Conservation (phyloP, 129 eudicot genomes). For the Pulicaria dysenterica region DNA sequence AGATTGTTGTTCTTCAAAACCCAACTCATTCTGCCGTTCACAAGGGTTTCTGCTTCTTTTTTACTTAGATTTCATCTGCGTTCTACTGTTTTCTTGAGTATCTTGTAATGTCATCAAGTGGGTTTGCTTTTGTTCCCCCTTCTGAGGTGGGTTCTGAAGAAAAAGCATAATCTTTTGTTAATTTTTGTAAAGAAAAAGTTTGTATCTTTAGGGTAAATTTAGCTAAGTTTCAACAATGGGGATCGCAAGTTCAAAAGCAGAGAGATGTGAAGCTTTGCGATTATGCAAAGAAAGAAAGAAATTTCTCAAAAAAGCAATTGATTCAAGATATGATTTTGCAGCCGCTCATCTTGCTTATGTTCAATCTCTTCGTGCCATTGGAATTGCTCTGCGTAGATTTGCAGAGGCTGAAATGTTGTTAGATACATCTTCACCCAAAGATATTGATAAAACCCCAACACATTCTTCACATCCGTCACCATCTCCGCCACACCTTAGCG, state of each 20-base stretch:
- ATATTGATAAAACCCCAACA: constrained; percentile 66
- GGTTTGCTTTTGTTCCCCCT: constrained; percentile 17
- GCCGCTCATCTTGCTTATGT: constrained; percentile 89
- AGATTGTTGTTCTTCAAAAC: constrained; percentile 24
- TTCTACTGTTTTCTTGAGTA: constrained; percentile 17
- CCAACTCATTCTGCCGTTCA: constrained; percentile 18
- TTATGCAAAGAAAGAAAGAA: constrained; percentile 82
- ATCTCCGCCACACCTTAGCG: constrained; percentile 59
- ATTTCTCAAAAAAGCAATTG: constrained; percentile 76
- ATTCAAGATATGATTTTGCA: constrained; percentile 82
- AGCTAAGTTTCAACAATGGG: constrained; percentile 57
- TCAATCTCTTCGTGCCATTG: constrained; percentile 66
- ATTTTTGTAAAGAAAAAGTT: not conserved
- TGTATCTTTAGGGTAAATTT: not conserved
- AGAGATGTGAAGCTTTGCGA: constrained; percentile 71
- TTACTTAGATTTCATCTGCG: not conserved
- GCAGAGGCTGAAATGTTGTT: constrained; percentile 78
- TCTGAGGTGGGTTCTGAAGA: not conserved
- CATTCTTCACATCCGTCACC: constrained; percentile 75
- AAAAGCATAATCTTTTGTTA: constrained; percentile 7
- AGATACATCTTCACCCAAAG: constrained; percentile 51
- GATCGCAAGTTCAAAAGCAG: constrained; percentile 63
- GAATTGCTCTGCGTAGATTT: constrained; percentile 69
- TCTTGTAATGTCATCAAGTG: not conserved
- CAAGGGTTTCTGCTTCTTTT: constrained; percentile 22